These are phyloP conservation scores for Xylaria arbuscula DNA, from an alignment of 2,329 filamentous ascomycete genomes.

Conservation along the genomic window DNA sequence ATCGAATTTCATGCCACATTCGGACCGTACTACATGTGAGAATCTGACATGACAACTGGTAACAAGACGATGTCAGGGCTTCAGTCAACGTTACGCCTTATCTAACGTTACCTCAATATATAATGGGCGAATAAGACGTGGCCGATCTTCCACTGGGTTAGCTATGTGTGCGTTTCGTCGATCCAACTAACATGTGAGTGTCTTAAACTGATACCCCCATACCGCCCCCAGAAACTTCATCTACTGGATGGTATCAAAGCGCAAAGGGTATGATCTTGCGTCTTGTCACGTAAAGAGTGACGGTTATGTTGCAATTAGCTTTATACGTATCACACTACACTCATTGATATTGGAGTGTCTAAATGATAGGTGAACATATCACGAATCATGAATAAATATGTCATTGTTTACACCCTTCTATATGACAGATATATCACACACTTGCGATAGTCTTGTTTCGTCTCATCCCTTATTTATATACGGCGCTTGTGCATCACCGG, in stretches of 20 bases:
- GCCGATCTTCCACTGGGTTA: not conserved
- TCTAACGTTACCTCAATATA: constrained; percentile 12
- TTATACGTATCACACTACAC: not conserved
- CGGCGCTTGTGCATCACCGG: too few species aligned
- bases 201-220: not conserved
- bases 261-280: not conserved
- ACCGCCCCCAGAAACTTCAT: not conserved
- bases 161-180: constrained; percentile 5
- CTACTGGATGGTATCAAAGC: not conserved
- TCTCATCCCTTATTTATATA: constrained; percentile 1
- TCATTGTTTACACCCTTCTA: not conserved
- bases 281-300: not conserved
- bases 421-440: not conserved
- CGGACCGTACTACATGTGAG: not conserved
- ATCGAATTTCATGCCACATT: not conserved
- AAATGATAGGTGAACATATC: not conserved
- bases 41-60: not conserved
- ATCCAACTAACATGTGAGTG: not conserved
- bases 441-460: not conserved
- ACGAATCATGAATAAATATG: not conserved
- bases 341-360: not conserved
- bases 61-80: not conserved
- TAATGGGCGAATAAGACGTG: not conserved
- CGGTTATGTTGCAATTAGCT: not conserved
- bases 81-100: constrained; percentile 6